Percentiles rank a stretch among this genome's conserved stretches.
Conservation (phyloP, 768 basidiomycete genomes). For the Leccinum sublutescens region DNA sequence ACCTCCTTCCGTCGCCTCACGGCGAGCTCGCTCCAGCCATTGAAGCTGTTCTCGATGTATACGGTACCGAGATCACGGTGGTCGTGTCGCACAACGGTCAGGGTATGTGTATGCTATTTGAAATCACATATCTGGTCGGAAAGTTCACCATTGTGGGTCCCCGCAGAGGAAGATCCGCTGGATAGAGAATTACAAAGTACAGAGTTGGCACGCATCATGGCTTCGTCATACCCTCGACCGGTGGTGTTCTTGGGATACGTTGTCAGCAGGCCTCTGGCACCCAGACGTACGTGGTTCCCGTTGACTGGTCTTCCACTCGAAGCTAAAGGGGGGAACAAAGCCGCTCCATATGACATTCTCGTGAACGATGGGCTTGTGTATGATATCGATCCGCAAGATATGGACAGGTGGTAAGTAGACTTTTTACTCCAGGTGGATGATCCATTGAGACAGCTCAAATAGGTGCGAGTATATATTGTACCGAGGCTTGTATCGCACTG, state of each 20-base stretch:
- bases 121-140: not conserved
- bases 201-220: constrained; percentile 79
- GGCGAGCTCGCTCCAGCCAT: constrained; percentile 91
- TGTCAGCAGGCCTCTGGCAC: constrained; percentile 64
- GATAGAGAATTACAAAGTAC: constrained; percentile 84
- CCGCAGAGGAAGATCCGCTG: constrained; percentile 79
- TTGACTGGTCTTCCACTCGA: not conserved
- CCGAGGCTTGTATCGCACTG: constrained; percentile 72
- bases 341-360: constrained; percentile 73
- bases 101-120: constrained; percentile 43
- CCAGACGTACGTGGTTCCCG: constrained; percentile 50
- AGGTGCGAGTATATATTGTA: constrained; percentile 94
- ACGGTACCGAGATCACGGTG: constrained; percentile 74
- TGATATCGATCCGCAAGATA: constrained; percentile 75
- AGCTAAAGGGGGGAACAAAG: constrained; percentile 35
- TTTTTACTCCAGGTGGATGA: not conserved
- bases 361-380: constrained; percentile 75
- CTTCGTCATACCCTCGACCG: constrained; percentile 63
- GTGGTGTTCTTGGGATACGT: constrained; percentile 83
- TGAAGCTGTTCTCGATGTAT: constrained; percentile 78
- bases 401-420: constrained; percentile 59
- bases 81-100: constrained; percentile 93
- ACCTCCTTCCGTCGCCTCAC: constrained; percentile 80
- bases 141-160: not conserved
- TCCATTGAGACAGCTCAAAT: not conserved